Evolutionary conservation across 164 flowering plant species (phyloP).

Genomic region (Umbellularia californica): DNA sequence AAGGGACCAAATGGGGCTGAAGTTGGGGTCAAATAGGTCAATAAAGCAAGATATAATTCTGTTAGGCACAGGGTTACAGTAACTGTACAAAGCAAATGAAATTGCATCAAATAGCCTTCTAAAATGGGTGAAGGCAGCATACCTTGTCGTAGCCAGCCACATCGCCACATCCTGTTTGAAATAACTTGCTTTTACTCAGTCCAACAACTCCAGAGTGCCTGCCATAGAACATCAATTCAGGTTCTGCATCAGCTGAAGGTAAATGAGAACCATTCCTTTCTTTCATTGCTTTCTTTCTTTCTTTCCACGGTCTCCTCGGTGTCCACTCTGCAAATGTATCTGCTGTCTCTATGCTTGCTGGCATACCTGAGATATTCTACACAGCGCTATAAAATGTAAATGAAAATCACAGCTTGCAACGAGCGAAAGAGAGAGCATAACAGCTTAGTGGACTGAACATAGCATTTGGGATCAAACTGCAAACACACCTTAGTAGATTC

Average conservation of each 20-base stretch:
- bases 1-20: no score
- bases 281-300: conserved; percentile 61
- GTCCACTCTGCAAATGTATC: conserved; percentile 69
- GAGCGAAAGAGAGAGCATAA: not conserved
- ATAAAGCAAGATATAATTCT: no score
- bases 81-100: no score
- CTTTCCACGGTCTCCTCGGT: conserved; percentile 70
- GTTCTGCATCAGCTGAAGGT: conserved; percentile 29
- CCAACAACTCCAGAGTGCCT: conserved; percentile 77
- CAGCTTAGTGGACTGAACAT: not conserved
- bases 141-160: conserved; percentile 90
- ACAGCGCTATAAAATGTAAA: conserved; percentile 15
- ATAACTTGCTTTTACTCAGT: conserved; percentile 46
- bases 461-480: not conserved
- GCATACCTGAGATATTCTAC: conserved; percentile 39
- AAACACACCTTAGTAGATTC: conserved; percentile 10
- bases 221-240: conserved; percentile 88
- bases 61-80: no score
- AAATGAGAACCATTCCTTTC: conserved; percentile 28
- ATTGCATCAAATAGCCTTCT: not conserved
- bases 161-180: conserved; percentile 18
- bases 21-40: no score
- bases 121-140: conserved; percentile 11
- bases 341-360: conserved; percentile 26
- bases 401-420: not conserved